Evolutionary conservation across 2,329 filamentous ascomycete genomes (phyloP), one percentile per base, ranked within the genome.

Genomic region (Alternaria atra): DNA sequence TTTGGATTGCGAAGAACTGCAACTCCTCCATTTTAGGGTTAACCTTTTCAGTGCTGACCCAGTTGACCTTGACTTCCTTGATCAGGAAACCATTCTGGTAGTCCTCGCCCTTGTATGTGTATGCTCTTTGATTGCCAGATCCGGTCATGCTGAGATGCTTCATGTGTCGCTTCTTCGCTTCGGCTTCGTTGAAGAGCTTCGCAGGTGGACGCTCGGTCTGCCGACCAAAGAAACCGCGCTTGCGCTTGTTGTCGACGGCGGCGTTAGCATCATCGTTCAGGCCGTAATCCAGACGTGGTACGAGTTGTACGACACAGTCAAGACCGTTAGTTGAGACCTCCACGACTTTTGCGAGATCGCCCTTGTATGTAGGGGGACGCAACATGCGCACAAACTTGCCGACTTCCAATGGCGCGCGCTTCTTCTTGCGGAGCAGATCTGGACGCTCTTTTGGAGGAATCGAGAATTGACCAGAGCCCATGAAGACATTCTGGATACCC

Each of bases 391-490:
- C 94, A 86, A 95, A 99, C 37, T 93, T 93, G 65, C 94, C 94
- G 9, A 91, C 91, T 70, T 95, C 89, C 34, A 99, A 84, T 15
- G 75, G 72, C 48, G 93, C 91, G 3, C 91, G 94, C 82, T 97
- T 97, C 62, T 89, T 90, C 29, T 97, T 92, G 52, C 93, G 89
- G 17, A 99, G 85, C n/a, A 99, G 86, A 79, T 98, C 95, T 2
- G 95, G 94, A 90, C 97, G 97, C 80, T 99, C 95, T 78, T 97
- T 97, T 73, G 98, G 93, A 50, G 95, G 92, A 42, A 99, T 93
- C 52, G 98, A 84, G 44, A 94, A 87, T 81, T 95, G 90, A 79
- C 93, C 95, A 29, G 88, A 91, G 58, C 93, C 89, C 55, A 94
- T 92, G 77, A 97, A 99, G 37, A 97, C 91, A 74, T 97, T 93